Evolutionary conservation across 1,139 yeast species (phyloP).

Genomic region (Zygotorulaspora mrakii): DNA sequence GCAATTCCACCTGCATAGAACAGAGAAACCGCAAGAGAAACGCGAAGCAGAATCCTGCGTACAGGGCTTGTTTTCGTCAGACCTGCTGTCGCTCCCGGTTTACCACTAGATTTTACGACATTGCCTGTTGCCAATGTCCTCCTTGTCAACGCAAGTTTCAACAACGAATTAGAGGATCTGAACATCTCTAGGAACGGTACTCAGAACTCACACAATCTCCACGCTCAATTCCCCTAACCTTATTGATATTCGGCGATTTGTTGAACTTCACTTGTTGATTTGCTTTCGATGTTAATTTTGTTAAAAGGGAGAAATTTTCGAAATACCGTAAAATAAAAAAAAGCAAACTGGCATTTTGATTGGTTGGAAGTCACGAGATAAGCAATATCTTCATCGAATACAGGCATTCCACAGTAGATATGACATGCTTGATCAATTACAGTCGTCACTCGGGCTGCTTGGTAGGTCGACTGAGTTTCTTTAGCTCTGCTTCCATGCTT

Average conservation of each 20-base stretch:
- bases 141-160: slow-evolving; percentile 10
- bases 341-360: not conserved
- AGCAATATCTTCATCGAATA: not conserved
- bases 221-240: no score
- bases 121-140: slow-evolving; percentile 16
- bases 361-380: slow-evolving; percentile 1
- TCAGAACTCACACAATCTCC: no score
- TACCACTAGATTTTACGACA: slow-evolving; percentile 6
- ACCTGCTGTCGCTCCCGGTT: no score
- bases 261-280: no score
- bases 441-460: not conserved
- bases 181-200: slow-evolving; percentile 11
- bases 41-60: slow-evolving; percentile 37
- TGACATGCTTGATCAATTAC: not conserved
- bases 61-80: slow-evolving; percentile 25
- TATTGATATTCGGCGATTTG: no score
- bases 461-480: no score
- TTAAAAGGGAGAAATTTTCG: slow-evolving; percentile 1
- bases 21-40: slow-evolving; percentile 38
- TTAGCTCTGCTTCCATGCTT: no score
- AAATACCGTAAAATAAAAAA: not conserved
- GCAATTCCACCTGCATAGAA: slow-evolving; percentile 46
- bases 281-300: not conserved
- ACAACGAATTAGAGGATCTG: slow-evolving; percentile 9
- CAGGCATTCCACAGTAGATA: not conserved